Evolutionary conservation across 371 early-diverging fungal species (phyloP).

Genomic region (Lichtheimia corymbifera): DNA sequence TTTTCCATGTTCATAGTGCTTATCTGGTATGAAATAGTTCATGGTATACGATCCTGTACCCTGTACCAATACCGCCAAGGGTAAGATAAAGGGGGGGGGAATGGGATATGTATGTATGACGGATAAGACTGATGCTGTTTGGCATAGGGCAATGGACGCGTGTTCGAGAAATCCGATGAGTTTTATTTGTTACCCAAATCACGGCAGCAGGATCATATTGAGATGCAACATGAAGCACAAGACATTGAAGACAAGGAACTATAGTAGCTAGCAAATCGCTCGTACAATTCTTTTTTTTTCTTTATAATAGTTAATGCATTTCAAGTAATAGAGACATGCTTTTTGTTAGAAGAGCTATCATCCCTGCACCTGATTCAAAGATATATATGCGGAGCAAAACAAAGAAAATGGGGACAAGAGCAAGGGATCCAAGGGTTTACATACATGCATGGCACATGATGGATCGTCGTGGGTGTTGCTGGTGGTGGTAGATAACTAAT

Average conservation of each 20-base stretch:
- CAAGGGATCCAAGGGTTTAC: no score
- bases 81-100: conserved; percentile 15
- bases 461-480: not conserved
- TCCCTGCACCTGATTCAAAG: no score
- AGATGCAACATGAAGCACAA: conserved; percentile 38
- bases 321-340: not conserved
- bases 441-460: no score
- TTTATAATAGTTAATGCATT: conserved; percentile 2
- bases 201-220: conserved; percentile 36
- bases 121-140: not conserved
- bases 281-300: not conserved
- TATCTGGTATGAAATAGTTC: conserved; percentile 25
- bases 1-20: no score
- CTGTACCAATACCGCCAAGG: conserved; percentile 56
- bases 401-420: no score
- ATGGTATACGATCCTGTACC: conserved; percentile 60
- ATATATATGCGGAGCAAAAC: no score
- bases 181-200: conserved; percentile 42
- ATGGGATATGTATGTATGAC: not conserved
- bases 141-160: conserved; percentile 41
- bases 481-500: not conserved
- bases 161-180: conserved; percentile 51
- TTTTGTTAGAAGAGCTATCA: not conserved
- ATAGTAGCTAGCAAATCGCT: conserved; percentile 20
- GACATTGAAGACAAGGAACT: conserved; percentile 51